phyloP scores from a whole-genome alignment of 2,329 filamentous ascomycete species.

The Trichoderma aggressivum region DNA sequence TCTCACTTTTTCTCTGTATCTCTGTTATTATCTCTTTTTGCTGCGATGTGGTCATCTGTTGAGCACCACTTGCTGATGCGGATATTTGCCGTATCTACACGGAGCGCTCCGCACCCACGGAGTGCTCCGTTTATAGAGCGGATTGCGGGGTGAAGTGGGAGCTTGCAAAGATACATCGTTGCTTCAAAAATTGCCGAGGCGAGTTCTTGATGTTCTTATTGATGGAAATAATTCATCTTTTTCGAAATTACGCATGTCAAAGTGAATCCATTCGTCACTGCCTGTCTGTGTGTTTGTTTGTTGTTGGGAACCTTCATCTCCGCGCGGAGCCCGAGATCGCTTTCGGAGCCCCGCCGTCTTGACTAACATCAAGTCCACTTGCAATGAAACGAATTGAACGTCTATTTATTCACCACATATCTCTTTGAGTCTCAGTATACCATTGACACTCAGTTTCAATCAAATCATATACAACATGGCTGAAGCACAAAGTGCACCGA shows the following conservation, averaged over 20 bases:
- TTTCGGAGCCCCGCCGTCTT: constrained; percentile 8
- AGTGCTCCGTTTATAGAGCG: not conserved
- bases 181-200: not conserved
- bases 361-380: not conserved
- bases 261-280: not conserved
- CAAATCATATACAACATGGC: not conserved
- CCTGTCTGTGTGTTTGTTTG: not conserved
- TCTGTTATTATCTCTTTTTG: not conserved
- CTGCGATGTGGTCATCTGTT: not conserved
- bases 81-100: not conserved
- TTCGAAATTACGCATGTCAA: not conserved
- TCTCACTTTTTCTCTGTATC: not conserved
- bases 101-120: not conserved
- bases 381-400: not conserved
- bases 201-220: not conserved
- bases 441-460: not conserved
- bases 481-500: not conserved
- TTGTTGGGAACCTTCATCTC: not conserved
- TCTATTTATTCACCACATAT: not conserved
- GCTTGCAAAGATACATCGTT: not conserved
- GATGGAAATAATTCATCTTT: not conserved
- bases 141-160: not conserved
- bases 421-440: not conserved
- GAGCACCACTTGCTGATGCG: not conserved
- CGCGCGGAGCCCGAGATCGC: constrained; percentile 9